Percentiles rank a stretch among this genome's conserved stretches.
Evolutionary conservation across 202 grass and related monocot genomes (phyloP).

Genomic region (Dendrocalamus latiflorus): DNA sequence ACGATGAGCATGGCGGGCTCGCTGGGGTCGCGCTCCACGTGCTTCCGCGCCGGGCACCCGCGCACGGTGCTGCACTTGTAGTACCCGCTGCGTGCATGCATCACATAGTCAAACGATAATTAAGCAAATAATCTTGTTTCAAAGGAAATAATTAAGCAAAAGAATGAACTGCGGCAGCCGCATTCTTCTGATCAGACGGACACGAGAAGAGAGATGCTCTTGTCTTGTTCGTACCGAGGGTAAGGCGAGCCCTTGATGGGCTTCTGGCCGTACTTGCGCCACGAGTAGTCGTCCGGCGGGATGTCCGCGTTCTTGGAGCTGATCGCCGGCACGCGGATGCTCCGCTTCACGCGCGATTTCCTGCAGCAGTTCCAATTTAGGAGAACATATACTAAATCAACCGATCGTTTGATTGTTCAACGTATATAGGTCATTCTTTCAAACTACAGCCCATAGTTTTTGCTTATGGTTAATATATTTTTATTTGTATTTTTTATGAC

Average conservation of each 20-base stretch:
- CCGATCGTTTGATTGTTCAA: not conserved
- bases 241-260: slow-evolving; percentile 77
- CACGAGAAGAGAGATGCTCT: not conserved
- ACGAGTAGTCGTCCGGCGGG: slow-evolving; percentile 58
- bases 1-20: slow-evolving; percentile 76
- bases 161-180: not conserved
- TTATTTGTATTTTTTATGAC: no score
- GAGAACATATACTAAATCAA: no score
- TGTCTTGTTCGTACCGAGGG: slow-evolving; percentile 35
- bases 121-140: no score
- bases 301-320: slow-evolving; percentile 61
- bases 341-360: slow-evolving; percentile 37
- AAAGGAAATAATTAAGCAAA: not conserved
- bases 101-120: no score
- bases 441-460: no score
- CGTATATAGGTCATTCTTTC: no score
- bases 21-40: slow-evolving; percentile 73
- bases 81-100: no score
- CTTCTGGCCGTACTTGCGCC: no score
- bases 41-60: slow-evolving; percentile 73
- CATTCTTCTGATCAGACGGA: no score
- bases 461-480: no score
- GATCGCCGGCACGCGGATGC: slow-evolving; percentile 49
- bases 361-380: slow-evolving; percentile 3
- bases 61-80: no score